Conservation (phyloP, 148 eudicot genomes). For the Arctostaphylos glauca region DNA sequence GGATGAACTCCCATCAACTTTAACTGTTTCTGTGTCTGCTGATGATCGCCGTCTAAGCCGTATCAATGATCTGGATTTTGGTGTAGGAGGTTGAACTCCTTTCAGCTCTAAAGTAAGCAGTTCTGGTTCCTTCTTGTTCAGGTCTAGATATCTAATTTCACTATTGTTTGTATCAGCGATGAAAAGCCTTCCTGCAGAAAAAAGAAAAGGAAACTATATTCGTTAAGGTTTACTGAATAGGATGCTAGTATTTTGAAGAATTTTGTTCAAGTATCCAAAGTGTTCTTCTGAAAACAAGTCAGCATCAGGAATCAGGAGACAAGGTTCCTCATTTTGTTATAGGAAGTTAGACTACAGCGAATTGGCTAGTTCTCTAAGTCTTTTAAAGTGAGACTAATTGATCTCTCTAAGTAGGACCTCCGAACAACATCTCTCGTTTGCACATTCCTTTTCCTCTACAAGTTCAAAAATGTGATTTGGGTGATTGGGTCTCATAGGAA, state of each 20-base stretch:
- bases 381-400: not conserved
- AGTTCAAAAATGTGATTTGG: too few relatives aligned
- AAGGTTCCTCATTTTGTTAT: not conserved
- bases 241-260: not conserved
- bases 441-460: not conserved
- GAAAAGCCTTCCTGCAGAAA: constrained; percentile 60
- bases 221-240: not conserved
- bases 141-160: constrained; percentile 70
- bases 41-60: constrained; percentile 76
- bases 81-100: constrained; percentile 75
- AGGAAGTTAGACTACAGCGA: not conserved
- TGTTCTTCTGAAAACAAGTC: not conserved
- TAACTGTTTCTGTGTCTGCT: constrained; percentile 56
- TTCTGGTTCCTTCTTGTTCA: constrained; percentile 46
- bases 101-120: constrained; percentile 78
- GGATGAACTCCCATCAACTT: constrained; percentile 63
- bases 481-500: too few relatives aligned
- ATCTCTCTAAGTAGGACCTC: not conserved
- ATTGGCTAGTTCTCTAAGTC: not conserved
- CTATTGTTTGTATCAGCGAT: constrained; percentile 95
- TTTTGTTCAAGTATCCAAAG: not conserved
- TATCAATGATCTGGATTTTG: constrained; percentile 60
- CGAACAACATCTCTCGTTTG: not conserved
- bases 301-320: not conserved
- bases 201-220: not conserved